Evolutionary conservation across 169 alveolate genomes (phyloP), one percentile per base, ranked within the genome.

Genomic region (Plasmodium gaboni): DNA sequence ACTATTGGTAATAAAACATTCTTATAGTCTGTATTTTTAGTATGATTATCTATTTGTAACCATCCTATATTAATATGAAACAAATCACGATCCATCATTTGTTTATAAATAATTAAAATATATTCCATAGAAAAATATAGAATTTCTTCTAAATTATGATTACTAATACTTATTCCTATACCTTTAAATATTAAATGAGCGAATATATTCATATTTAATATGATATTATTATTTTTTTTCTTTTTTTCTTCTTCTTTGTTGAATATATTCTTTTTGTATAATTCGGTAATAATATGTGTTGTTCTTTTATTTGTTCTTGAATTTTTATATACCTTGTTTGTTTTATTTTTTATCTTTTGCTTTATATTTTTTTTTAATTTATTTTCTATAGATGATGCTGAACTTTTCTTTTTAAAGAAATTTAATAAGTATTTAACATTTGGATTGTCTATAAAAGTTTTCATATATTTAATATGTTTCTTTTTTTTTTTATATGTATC

Each of bases 11-110:
- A 13, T 15, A 86, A 24, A 1, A 86, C 92, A 70, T 86, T 86
- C 65, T 72, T 57, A 60, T 86, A 86, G 64, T 86, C 86, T 1
- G 72, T 71, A 46, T 86, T 86, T 65, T 86, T 86, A 12, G 92
- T 86, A 13, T 86, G 92, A 44, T 86, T 86, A 22, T 86, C 92
- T 48, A 86, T 86, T 86, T 86, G 92, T 19, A 86, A 46, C 92
- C 92, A 86, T 48, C 87, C 87, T 46, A 86, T 44, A 42, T 86
- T 86, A 48, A 86, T 19, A 64, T 86, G 92, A 26, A 86, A 86
- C 24, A 86, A 44, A 10, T 86, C 92, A n/a, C 60, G 59, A 7
- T 86, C 92, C 17, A n/a, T 86, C 8, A 86, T 71, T 51, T 59
- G 87, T 71, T 86, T 69, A 73, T 86, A 86, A 28, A 71, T 68